Percentiles rank a stretch among this genome's conserved stretches.
Conservation (phyloP, 1,139 yeast species). For the Suhomyces ambrosiae region DNA sequence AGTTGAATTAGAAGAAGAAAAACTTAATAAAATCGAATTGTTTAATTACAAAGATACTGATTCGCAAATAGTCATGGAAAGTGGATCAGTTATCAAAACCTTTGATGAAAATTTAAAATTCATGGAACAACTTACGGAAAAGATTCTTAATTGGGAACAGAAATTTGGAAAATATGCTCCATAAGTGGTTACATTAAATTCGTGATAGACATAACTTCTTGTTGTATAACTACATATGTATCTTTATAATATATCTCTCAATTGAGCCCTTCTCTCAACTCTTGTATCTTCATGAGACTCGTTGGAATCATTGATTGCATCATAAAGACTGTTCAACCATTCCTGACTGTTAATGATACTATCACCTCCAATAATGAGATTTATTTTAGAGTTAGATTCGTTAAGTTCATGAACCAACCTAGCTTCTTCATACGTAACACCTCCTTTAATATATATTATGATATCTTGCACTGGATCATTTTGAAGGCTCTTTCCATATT, state of each 20-base stretch:
- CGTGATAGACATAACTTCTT: background rate
- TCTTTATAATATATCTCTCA: conserved; percentile 28
- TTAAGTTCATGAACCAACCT: conserved; percentile 76
- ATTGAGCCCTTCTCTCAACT: conserved; percentile 22
- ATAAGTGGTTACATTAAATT: conserved; percentile 13
- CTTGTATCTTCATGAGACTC: conserved; percentile 6
- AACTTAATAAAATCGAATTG: conserved; percentile 53
- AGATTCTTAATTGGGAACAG: conserved; percentile 76
- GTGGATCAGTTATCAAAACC: conserved; percentile 37
- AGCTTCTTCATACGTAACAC: conserved; percentile 90
- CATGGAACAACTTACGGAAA: conserved; percentile 72
- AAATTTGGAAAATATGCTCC: conserved; percentile 62
- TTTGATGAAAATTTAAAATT: conserved; percentile 61
- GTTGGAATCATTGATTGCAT: conserved; percentile 22
- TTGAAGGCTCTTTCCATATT: conserved; percentile 28
- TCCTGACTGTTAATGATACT: conserved; percentile 58
- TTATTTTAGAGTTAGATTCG: conserved; percentile 49
- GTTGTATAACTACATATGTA: conserved; percentile 1
- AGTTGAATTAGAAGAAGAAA: conserved; percentile 74
- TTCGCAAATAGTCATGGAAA: conserved; percentile 32
- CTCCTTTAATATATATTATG: conserved; percentile 83
- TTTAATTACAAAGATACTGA: conserved; percentile 30
- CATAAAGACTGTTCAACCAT: conserved; percentile 47
- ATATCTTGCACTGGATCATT: conserved; percentile 64
- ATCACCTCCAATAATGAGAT: conserved; percentile 76